Conservation (phyloP, 768 basidiomycete species). For the Lepiota subincarnata region DNA sequence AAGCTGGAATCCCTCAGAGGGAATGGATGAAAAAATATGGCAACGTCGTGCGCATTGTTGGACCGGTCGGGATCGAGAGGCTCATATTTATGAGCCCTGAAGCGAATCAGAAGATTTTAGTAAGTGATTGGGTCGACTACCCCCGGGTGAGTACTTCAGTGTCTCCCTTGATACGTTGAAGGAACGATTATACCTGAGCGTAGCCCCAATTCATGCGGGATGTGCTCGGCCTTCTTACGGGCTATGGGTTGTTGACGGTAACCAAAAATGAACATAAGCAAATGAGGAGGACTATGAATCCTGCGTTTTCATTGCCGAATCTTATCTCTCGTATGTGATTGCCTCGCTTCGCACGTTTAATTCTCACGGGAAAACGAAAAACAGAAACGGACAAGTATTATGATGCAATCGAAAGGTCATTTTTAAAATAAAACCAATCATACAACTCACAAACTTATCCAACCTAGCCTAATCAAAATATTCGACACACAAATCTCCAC, state of each 20-base stretch:
- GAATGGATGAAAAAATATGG: conserved; percentile 40
- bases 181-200: not conserved
- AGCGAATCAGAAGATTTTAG: conserved; percentile 35
- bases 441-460: not conserved
- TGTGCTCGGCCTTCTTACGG: conserved; percentile 32
- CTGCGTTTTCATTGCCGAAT: conserved; percentile 40
- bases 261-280: conserved; percentile 39
- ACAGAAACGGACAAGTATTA: conserved; percentile 50
- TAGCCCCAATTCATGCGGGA: conserved; percentile 37
- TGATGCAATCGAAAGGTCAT: conserved; percentile 40
- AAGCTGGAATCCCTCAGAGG: conserved; percentile 37
- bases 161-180: not conserved
- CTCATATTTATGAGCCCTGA: conserved; percentile 37
- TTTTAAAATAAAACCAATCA: not conserved
- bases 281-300: conserved; percentile 42
- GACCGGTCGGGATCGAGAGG: conserved; percentile 37
- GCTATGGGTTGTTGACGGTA: conserved; percentile 38
- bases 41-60: conserved; percentile 35
- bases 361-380: not conserved
- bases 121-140: conserved; percentile 35
- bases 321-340: conserved; percentile 13
- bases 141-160: conserved; percentile 31
- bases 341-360: not conserved
- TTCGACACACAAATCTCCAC: conserved; percentile 28
- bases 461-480: conserved; percentile 28